Evolutionary conservation across 2,329 filamentous ascomycete genomes (phyloP).

Genomic region (Helminthosporium solani): DNA sequence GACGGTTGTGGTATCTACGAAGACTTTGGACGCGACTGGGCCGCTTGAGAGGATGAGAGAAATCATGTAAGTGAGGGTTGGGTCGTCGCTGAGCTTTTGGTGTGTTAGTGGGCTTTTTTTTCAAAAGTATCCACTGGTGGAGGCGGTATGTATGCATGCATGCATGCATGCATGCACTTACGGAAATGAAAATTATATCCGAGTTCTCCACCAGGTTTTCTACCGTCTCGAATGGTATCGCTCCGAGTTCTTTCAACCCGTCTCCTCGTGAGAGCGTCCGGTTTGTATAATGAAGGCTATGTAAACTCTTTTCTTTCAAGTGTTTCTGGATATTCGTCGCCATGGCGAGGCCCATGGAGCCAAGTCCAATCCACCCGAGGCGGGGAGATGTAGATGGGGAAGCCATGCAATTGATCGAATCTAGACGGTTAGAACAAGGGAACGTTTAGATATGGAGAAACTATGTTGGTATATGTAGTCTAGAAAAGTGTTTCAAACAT

Average conservation of each 20-base stretch:
- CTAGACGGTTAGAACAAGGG: too few species aligned
- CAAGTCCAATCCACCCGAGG: conserved; percentile 44
- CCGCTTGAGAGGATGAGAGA: conserved; percentile 20
- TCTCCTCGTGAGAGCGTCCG: conserved; percentile 51
- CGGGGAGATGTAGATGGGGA: neutral
- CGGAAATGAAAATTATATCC: conserved; percentile 36
- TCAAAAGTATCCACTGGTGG: neutral
- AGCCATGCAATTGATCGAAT: neutral
- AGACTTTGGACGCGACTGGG: conserved; percentile 42
- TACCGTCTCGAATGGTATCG: conserved; percentile 16
- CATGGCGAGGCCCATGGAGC: conserved; percentile 56
- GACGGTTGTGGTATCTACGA: conserved; percentile 55
- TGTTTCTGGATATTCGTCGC: conserved; percentile 52
- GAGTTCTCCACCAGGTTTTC: conserved; percentile 20
- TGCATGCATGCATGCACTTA: too few species aligned
- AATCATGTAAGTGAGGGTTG: conserved; percentile 39
- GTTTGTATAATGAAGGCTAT: conserved; percentile 47
- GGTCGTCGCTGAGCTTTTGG: conserved; percentile 45
- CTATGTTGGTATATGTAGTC: too few species aligned
- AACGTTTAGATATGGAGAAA: too few species aligned
- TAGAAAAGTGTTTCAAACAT: too few species aligned
- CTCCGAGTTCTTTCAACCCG: conserved; percentile 29
- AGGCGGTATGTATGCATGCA: too few species aligned
- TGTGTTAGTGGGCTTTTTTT: neutral
- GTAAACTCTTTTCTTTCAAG: conserved; percentile 19